A percentile compares a stretch with the other conserved stretches of the same genome.
phyloP scores from a whole-genome alignment of 2,329 filamentous ascomycete species.

The Ceratocystis albifundus region DNA sequence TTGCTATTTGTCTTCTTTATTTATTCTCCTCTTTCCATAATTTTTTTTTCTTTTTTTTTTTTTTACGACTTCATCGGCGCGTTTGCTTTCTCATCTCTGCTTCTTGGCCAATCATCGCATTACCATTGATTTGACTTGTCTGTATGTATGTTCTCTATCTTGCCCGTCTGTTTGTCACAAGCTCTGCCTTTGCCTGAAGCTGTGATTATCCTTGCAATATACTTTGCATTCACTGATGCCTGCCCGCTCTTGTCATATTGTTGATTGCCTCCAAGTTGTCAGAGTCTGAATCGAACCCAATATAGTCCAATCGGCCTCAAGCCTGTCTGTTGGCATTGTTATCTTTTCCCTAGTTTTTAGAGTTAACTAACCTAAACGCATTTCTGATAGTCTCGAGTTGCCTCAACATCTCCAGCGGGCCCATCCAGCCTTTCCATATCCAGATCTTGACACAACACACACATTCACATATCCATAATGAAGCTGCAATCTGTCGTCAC shows the following conservation, averaged over 20 bases:
- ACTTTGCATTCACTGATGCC: constrained; percentile 55
- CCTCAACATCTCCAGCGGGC: not conserved
- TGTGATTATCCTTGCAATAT: constrained; percentile 30
- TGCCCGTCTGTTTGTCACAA: not conserved
- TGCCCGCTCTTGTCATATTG: not conserved
- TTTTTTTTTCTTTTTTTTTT: constrained; percentile 8
- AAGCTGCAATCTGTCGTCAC: constrained; percentile 71
- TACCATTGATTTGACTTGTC: not conserved
- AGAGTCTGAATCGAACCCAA: not conserved
- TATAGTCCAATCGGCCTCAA: not conserved
- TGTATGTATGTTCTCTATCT: constrained; percentile 1
- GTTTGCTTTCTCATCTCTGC: constrained; percentile 8
- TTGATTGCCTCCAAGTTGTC: not conserved
- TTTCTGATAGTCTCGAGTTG: not conserved
- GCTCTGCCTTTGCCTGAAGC: not conserved
- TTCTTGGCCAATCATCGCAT: constrained; percentile 5
- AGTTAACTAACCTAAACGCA: not conserved
- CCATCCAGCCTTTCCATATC: not conserved
- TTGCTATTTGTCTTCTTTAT: constrained; percentile 12
- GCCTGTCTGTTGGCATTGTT: no score
- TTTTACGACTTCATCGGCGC: constrained; percentile 7
- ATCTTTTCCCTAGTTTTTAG: no score
- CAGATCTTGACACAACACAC: not conserved
- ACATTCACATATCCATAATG: constrained; percentile 45
- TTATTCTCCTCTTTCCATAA: constrained; percentile 27